Conservation (phyloP, 805 yeast genomes). For the Starmerella lactis-condensi region DNA sequence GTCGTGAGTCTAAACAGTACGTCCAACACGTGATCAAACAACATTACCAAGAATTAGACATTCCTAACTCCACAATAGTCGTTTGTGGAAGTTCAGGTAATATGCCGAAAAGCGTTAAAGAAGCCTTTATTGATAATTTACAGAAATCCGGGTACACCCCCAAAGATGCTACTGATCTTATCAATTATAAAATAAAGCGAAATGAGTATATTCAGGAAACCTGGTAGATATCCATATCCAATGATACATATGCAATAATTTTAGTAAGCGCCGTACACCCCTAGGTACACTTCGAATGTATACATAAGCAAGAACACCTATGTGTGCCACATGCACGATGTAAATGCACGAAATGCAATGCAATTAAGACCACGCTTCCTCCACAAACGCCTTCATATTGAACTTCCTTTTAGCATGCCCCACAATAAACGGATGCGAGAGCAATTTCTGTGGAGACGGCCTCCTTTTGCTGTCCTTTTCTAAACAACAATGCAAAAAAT, state of each 20-base stretch:
- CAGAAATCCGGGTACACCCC: slow-evolving; percentile 15
- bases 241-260: too few relatives aligned
- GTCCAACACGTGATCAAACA: slow-evolving; percentile 59
- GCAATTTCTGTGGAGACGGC: slow-evolving; percentile 86
- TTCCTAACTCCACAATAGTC: slow-evolving; percentile 49
- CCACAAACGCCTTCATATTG: slow-evolving; percentile 71
- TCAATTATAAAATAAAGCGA: slow-evolving; percentile 36
- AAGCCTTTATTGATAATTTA: slow-evolving; percentile 52
- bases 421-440: slow-evolving; percentile 79
- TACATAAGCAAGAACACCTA: too few relatives aligned
- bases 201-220: slow-evolving; percentile 73
- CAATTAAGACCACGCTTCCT: slow-evolving; percentile 40
- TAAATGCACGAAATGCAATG: slow-evolving; percentile 27
- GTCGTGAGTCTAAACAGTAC: slow-evolving; percentile 33
- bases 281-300: too few relatives aligned
- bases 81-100: slow-evolving; percentile 87
- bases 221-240: too few relatives aligned
- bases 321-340: too few relatives aligned
- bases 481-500: slow-evolving; percentile 61
- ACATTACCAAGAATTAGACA: slow-evolving; percentile 29
- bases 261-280: too few relatives aligned
- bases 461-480: slow-evolving; percentile 62
- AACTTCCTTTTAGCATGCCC: slow-evolving; percentile 48
- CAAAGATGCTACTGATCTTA: slow-evolving; percentile 29
- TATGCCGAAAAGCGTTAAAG: slow-evolving; percentile 77